phyloP scores from a whole-genome alignment of 768 basidiomycete species.

The Serendipita sp. region DNA sequence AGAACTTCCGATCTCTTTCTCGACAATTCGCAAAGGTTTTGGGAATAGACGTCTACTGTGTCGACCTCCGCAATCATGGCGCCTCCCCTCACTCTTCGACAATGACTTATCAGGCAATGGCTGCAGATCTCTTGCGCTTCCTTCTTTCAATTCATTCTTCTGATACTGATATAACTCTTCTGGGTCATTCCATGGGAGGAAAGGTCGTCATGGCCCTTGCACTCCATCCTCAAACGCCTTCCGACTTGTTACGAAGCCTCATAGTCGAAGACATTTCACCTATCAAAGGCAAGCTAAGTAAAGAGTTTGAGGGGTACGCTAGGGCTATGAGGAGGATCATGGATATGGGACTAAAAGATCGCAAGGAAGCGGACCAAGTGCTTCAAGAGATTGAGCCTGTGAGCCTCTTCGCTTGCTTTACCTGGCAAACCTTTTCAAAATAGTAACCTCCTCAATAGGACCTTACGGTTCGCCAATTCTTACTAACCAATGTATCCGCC shows the following conservation, averaged over 20 bases:
- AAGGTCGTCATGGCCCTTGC: conserved; percentile 67
- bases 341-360: conserved; percentile 35
- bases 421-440: not conserved
- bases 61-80: conserved; percentile 87
- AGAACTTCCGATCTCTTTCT: conserved; percentile 75
- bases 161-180: conserved; percentile 41
- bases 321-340: conserved; percentile 64
- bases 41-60: conserved; percentile 50
- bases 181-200: conserved; percentile 91
- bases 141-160: conserved; percentile 10
- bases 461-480: conserved; percentile 56
- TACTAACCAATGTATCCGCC: conserved; percentile 58
- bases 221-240: conserved; percentile 29
- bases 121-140: conserved; percentile 57
- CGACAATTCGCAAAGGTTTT: conserved; percentile 57
- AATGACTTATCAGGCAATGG: conserved; percentile 69
- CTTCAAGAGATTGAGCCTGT: conserved; percentile 51
- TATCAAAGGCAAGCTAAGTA: conserved; percentile 35
- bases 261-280: conserved; percentile 79
- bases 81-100: conserved; percentile 56
- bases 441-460: conserved; percentile 32
- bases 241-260: conserved; percentile 34
- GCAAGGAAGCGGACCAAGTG: conserved; percentile 54
- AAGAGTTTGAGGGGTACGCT: conserved; percentile 53
- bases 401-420: conserved; percentile 8